These are phyloP conservation scores for Corrigiola litoralis DNA, from an alignment of 179 eudicot species.

Conservation along the genomic window DNA sequence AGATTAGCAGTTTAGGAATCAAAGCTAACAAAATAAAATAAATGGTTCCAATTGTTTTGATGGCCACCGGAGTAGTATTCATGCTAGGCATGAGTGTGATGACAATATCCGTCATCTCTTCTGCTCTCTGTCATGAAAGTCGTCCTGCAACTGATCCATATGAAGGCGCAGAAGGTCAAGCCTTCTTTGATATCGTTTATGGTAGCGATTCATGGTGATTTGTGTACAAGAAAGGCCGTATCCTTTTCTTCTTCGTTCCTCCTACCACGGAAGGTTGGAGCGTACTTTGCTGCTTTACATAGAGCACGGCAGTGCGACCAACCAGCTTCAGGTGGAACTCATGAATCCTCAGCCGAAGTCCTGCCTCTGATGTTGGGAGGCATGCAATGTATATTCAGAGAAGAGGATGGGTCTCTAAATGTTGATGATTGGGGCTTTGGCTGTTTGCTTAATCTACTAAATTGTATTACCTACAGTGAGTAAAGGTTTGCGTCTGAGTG, in stretches of 20 bases:
- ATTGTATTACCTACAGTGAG: not conserved
- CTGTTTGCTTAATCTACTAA: not conserved
- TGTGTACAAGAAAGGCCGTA: not conserved
- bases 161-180: constrained; percentile 27
- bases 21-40: not conserved
- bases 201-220: constrained; percentile 14
- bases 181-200: constrained; percentile 24
- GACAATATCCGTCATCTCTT: constrained; percentile 20
- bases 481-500: not conserved
- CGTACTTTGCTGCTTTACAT: no score
- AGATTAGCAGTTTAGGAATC: not conserved
- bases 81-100: constrained; percentile 29
- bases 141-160: constrained; percentile 14
- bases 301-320: no score
- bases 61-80: constrained; percentile 19
- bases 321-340: not conserved
- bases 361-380: no score
- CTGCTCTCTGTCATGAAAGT: constrained; percentile 21
- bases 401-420: constrained; percentile 3
- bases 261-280: no score
- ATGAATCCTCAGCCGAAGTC: not conserved
- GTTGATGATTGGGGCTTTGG: not conserved
- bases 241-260: not conserved
- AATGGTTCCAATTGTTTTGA: constrained; percentile 19
- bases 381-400: not conserved